Conservation (phyloP, 352 stramenopile genomes). For the Phytophthora agathidicida region DNA sequence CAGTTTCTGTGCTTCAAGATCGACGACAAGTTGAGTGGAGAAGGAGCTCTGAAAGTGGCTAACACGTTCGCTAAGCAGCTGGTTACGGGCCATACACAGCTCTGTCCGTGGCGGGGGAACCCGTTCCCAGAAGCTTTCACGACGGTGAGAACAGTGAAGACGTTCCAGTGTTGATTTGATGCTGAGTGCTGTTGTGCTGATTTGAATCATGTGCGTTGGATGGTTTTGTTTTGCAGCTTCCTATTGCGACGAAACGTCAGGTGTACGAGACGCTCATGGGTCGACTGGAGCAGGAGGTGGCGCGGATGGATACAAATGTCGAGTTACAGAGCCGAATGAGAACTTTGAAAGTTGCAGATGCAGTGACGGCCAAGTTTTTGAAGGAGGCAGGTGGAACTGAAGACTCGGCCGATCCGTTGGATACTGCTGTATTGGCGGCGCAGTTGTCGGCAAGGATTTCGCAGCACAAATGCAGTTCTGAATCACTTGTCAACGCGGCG, state of each 20-base stretch:
- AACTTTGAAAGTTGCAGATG: conserved; percentile 14
- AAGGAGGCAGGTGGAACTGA: conserved; percentile 7
- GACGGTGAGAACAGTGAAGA: conserved; percentile 34
- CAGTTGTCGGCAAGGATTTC: conserved; percentile 22
- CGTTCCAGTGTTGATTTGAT: neutral
- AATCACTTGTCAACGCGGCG: conserved; percentile 30
- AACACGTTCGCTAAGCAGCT: conserved; percentile 47
- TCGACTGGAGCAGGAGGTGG: conserved; percentile 19
- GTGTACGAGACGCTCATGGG: conserved; percentile 35
- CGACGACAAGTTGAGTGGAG: conserved; percentile 49
- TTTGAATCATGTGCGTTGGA: neutral
- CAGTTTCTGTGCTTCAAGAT: conserved; percentile 61
- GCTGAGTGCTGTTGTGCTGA: neutral
- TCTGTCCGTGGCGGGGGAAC: conserved; percentile 70
- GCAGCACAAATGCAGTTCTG: conserved; percentile 6
- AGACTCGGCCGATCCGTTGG: neutral
- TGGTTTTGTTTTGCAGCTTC: conserved; percentile 28
- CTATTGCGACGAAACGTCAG: conserved; percentile 36
- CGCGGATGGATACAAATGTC: conserved; percentile 13
- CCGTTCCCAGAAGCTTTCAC: conserved; percentile 62
- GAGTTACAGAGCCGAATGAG: conserved; percentile 24
- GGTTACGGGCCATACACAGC: conserved; percentile 40
- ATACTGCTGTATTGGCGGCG: conserved; percentile 11
- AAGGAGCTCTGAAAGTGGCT: conserved; percentile 43
- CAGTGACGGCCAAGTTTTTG: conserved; percentile 18